phyloP scores from a whole-genome alignment of 768 basidiomycete genomes.

The Rhizopogon rudus region DNA sequence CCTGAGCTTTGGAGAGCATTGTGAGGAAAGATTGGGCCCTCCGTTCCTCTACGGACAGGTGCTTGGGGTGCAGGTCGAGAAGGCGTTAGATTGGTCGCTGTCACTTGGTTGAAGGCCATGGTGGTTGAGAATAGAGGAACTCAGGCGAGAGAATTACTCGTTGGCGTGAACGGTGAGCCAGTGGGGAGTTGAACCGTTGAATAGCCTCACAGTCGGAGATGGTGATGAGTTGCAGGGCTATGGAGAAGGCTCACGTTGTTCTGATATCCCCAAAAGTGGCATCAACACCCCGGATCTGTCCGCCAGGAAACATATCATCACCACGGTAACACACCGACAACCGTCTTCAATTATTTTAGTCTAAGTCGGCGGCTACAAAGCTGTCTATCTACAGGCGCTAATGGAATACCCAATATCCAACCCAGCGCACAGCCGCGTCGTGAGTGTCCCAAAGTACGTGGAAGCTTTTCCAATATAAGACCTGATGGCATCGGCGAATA shows the following conservation, averaged over 20 bases:
- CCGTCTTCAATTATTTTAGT: background rate
- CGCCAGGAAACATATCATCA: conserved; percentile 18
- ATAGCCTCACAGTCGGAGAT: background rate
- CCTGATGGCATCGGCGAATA: background rate
- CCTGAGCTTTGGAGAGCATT: conserved; percentile 47
- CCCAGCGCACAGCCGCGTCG: background rate
- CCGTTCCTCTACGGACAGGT: conserved; percentile 45
- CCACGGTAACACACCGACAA: conserved; percentile 22
- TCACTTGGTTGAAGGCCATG: conserved; percentile 47
- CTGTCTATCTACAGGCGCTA: background rate
- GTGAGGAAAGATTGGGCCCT: conserved; percentile 26
- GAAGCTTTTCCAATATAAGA: no score
- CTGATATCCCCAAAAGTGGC: conserved; percentile 4
- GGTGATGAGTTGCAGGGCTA: background rate
- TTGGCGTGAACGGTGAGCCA: conserved; percentile 5
- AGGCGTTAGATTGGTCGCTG: conserved; percentile 63
- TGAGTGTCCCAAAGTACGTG: background rate
- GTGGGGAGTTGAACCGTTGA: no score
- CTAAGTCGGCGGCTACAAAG: background rate
- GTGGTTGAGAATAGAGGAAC: conserved; percentile 14
- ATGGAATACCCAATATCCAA: background rate
- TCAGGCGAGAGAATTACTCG: conserved; percentile 7
- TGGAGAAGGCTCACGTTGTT: background rate
- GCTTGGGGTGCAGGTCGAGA: conserved; percentile 75
- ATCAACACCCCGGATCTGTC: conserved; percentile 23